Evolutionary conservation across 805 yeast genomes (phyloP).

Genomic region (Kodamaea hsintzibuensis): DNA sequence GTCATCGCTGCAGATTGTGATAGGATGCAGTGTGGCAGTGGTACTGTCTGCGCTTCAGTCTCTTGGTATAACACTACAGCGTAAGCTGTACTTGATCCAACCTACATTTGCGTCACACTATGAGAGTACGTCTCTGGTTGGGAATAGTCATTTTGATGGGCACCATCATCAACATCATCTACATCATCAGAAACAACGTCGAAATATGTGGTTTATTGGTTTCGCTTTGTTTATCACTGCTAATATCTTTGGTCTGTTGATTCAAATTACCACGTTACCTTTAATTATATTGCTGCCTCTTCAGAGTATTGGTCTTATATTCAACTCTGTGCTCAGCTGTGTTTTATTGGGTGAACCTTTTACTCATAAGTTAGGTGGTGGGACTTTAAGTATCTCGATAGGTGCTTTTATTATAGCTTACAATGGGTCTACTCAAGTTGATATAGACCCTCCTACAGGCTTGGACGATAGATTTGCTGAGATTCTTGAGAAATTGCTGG

Average conservation of each 20-base stretch:
- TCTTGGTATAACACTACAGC: constrained; percentile 76
- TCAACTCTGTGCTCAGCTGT: constrained; percentile 73
- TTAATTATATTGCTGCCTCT: constrained; percentile 76
- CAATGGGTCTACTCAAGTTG: constrained; percentile 60
- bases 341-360: constrained; percentile 66
- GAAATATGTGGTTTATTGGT: constrained; percentile 76
- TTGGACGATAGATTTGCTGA: constrained; percentile 36
- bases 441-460: constrained; percentile 20
- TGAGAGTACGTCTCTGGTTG: neutral
- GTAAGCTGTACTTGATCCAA: constrained; percentile 67
- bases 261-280: constrained; percentile 84
- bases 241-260: constrained; percentile 76
- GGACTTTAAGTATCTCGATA: constrained; percentile 64
- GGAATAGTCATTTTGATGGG: neutral
- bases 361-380: constrained; percentile 54
- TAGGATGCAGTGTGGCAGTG: constrained; percentile 72
- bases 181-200: constrained; percentile 36
- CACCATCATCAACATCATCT: constrained; percentile 22
- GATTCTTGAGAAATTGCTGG: constrained; percentile 36
- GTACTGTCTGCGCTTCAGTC: constrained; percentile 78
- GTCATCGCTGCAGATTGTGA: constrained; percentile 25
- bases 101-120: neutral
- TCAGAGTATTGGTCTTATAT: constrained; percentile 86
- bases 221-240: constrained; percentile 68
- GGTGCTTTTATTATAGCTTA: constrained; percentile 82